Evolutionary conservation across 805 yeast genomes (phyloP), one percentile per base, ranked within the genome.

Genomic region (Zygotorulaspora sp.): DNA sequence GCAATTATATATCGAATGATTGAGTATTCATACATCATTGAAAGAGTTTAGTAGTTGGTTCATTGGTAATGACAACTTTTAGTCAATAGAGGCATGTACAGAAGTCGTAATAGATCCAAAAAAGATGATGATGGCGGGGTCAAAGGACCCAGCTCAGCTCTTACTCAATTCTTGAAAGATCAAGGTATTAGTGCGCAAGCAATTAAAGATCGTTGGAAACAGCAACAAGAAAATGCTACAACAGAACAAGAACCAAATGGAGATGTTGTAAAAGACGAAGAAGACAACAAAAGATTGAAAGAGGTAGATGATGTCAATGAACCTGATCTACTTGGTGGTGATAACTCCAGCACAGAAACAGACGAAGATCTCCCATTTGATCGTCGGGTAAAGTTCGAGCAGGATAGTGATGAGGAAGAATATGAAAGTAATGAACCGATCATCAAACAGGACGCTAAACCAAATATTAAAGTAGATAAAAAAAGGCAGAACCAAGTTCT

Each of bases 101-200:
- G 63, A 36, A 49, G 53, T 33, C 53, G 57, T 35, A 49, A 52
- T 22, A 48, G 57, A 30, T 29, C 30, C 6, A 35, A 41, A 13
- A 45, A 33, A n/a, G 49, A 45, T 9, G 55, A 43, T 15, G 49
- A 47, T 15, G 46, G 52, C n/a, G 57, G 58, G 2, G 65, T 69
- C 40, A 61, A 66, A 43, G 75, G 75, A 1, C 75, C 95, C 30
- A 86, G 85, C 65, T 82, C 94, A 49, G 97, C 97, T 0, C 67
- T 89, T 48, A 89, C 96, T 0, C 92, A 84, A 61, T 89, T 89
- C 53, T 70, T 89, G 43, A 70, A 88, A 34, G 86, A 83, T 40
- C 95, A 88, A 61, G 97, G 97, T 23, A 89, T 89, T 63, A 83
- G 69, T 53, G 87, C 96, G 1, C 87, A 79, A 40, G 78, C 77